Percentiles rank a stretch among this genome's conserved stretches.
phyloP scores from a whole-genome alignment of 192 early-diverging fungal genomes.

The Ramicandelaber brevisporus region DNA sequence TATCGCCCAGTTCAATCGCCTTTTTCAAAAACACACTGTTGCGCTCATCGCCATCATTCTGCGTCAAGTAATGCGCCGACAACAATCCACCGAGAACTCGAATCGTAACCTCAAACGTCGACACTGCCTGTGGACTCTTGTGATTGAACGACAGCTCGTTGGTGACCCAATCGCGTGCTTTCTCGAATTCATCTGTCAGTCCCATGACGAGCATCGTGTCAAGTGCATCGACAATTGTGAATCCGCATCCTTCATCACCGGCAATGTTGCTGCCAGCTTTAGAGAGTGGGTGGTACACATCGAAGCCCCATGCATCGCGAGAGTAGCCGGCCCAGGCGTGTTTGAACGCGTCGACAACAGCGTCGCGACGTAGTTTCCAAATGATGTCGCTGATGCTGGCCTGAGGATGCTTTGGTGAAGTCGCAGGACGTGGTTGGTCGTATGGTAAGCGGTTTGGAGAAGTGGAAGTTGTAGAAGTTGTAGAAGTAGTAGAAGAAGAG shows the following conservation, averaged over 20 bases:
- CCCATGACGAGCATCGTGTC: slow-evolving; percentile 67
- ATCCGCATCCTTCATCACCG: slow-evolving; percentile 30
- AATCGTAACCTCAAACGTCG: slow-evolving; percentile 70
- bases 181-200: slow-evolving; percentile 39
- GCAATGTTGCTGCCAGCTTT: slow-evolving; percentile 36
- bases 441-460: no score
- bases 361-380: slow-evolving; percentile 22
- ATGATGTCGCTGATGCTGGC: no score
- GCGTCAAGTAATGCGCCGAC: slow-evolving; percentile 38
- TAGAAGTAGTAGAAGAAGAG: no score
- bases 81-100: slow-evolving; percentile 63
- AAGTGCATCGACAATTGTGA: slow-evolving; percentile 67
- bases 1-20: slow-evolving; percentile 49
- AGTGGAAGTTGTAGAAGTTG: no score
- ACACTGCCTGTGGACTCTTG: slow-evolving; percentile 24
- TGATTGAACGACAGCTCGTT: slow-evolving; percentile 32
- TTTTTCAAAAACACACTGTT: slow-evolving; percentile 28
- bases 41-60: no score
- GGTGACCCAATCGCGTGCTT: slow-evolving; percentile 38
- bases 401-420: no score
- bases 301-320: slow-evolving; percentile 55
- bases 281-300: slow-evolving; percentile 59
- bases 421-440: no score
- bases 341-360: slow-evolving; percentile 38
- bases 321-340: slow-evolving; percentile 60